Base-by-base conservation (phyloP, 176 grass and related monocot species). In the Tillandsia fasciculata region DNA sequence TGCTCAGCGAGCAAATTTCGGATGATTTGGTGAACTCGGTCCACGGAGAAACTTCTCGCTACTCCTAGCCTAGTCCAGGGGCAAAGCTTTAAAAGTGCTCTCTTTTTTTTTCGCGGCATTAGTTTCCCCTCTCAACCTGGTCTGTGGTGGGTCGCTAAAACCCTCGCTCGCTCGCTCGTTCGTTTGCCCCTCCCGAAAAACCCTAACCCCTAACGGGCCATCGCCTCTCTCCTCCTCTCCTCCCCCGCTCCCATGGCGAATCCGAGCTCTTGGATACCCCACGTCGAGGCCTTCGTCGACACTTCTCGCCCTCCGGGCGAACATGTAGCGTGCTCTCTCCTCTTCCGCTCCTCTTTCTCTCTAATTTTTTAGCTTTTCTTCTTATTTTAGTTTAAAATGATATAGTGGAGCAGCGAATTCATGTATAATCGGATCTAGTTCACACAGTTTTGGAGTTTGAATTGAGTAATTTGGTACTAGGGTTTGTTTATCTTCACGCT, bases 221-320 rank as follows among this genome's bases (percentile, higher is more conserved):
- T 42, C 5, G 33, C 33, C 33, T 42, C 29, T 5, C 61, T 17
- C 29, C 7, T 11, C 28, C 66, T 22, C 18, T 9, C 71, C n/a
- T 52, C 22, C 52, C 22, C 28, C 53, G 48, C 50, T 69, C 57
- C 64, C 73, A 96, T 91, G 85, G 83, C 50, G 66, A 85, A 67
- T 17, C 80, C 78, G 48, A 59, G 68, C 51, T 65, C 82, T n/a
- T 96, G 85, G 88, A 71, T 84, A 4, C 72, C 85, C 53, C 81
- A 86, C 26, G 79, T 91, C 2, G 85, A 96, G 64, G 66, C 80
- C 29, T 96, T 89, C 56, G 75, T 96, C 17, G 85, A 89, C 72
- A 72, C 75, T 63, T 72, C 91, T 65, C 80, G 76, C 2, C 8
- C 80, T 68, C 33, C 80, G 10, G 68, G 64, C 57, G 68, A 91